Percentiles rank a stretch among this genome's conserved stretches.
Evolutionary conservation across 2,329 filamentous ascomycete genomes (phyloP).

Genomic region (Fusarium continuum): DNA sequence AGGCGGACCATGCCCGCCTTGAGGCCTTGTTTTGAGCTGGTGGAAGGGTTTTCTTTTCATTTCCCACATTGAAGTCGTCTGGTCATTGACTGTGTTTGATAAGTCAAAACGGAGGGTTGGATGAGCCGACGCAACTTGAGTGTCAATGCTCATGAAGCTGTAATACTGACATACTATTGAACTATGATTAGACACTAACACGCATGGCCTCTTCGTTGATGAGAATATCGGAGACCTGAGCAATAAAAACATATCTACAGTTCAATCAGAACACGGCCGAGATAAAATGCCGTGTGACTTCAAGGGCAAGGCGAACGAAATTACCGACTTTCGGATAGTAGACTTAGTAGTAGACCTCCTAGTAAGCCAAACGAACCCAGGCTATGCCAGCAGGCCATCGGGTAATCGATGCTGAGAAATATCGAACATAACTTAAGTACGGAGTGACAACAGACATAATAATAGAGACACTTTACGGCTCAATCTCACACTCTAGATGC

Average conservation of each 20-base stretch:
- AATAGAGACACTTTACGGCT: not conserved
- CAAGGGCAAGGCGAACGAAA: constrained; percentile 23
- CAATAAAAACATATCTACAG: too few species aligned
- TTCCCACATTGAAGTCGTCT: not conserved
- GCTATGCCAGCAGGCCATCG: not conserved
- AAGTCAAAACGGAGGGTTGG: not conserved
- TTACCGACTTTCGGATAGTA: constrained; percentile 10
- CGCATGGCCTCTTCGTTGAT: too few species aligned
- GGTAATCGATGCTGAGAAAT: constrained; percentile 9
- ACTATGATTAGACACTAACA: too few species aligned
- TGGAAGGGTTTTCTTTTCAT: not conserved
- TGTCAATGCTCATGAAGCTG: not conserved
- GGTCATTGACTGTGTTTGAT: not conserved
- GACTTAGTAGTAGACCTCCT: too few species aligned
- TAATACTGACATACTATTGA: constrained; percentile 2
- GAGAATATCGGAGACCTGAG: too few species aligned
- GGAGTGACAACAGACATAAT: not conserved
- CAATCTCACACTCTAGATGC: not conserved
- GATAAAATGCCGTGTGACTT: constrained; percentile 6
- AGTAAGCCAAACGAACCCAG: constrained; percentile 7
- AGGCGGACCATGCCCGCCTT: constrained; percentile 20
- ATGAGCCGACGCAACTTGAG: not conserved
- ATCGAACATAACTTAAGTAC: not conserved
- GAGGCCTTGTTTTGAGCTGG: not conserved
- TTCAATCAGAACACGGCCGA: not conserved